Evolutionary conservation across 805 yeast genomes (phyloP).

Genomic region (Barnettozyma siamensis): DNA sequence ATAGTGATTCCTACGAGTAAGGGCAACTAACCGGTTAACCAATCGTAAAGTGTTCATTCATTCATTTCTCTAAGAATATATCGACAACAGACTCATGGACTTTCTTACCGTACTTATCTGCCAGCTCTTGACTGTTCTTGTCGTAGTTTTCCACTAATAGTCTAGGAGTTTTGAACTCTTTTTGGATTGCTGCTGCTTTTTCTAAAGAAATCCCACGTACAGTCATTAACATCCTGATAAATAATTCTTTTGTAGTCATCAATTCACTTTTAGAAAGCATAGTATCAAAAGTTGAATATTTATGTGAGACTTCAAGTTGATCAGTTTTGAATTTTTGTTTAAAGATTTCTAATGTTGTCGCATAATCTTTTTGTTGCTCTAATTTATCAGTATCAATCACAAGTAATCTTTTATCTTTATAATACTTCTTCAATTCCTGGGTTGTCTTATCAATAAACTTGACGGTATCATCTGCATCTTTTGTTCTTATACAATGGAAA

Average conservation of each 20-base stretch:
- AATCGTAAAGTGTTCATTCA: too few species aligned
- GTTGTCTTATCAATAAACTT: conserved; percentile 50
- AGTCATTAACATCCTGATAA: conserved; percentile 69
- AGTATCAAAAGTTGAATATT: conserved; percentile 52
- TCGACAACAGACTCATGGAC: conserved; percentile 18
- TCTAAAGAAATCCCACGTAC: conserved; percentile 78
- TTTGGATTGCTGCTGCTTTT: conserved; percentile 76
- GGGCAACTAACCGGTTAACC: too few species aligned
- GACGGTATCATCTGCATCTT: conserved; percentile 69
- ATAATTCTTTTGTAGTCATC: conserved; percentile 71
- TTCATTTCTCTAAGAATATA: conserved; percentile 5
- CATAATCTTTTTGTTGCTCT: conserved; percentile 46
- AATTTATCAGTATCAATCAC: conserved; percentile 49
- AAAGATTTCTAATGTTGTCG: conserved; percentile 35
- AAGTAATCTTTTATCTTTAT: conserved; percentile 34
- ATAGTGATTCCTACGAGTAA: too few species aligned
- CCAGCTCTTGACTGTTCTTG: conserved; percentile 16
- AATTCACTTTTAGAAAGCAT: conserved; percentile 64
- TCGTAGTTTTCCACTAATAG: conserved; percentile 46
- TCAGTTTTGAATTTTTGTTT: conserved; percentile 37
- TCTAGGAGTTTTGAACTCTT: conserved; percentile 63
- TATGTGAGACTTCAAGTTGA: conserved; percentile 37
- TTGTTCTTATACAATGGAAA: conserved; percentile 64
- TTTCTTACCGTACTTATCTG: conserved; percentile 28
- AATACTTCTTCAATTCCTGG: conserved; percentile 34